Evolutionary conservation across 371 early-diverging fungal species (phyloP).

Genomic region (Rhizomucor miehei): DNA sequence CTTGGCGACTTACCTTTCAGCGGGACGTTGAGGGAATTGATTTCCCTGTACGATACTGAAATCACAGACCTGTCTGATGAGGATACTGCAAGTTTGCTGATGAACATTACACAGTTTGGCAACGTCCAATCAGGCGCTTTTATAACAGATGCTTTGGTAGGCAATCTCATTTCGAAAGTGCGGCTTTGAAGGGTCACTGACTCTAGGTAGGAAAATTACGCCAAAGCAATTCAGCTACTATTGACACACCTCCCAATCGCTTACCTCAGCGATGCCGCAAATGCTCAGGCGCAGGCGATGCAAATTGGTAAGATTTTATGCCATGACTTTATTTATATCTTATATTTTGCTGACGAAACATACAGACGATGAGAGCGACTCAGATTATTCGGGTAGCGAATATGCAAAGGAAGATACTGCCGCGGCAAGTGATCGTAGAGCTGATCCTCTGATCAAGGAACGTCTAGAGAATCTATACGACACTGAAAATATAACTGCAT

Average conservation of each 20-base stretch:
- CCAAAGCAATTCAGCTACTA: slow-evolving; percentile 20
- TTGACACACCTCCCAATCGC: slow-evolving; percentile 24
- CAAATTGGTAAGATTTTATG: too few species aligned
- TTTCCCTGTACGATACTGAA: slow-evolving; percentile 6
- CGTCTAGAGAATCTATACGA: slow-evolving; percentile 49
- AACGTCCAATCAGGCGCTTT: slow-evolving; percentile 14
- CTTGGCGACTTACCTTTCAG: slow-evolving; percentile 10
- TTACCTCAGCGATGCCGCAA: slow-evolving; percentile 16
- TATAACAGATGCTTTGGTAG: slow-evolving; percentile 14
- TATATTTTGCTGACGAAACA: neutral
- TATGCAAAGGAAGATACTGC: slow-evolving; percentile 32
- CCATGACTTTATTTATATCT: too few species aligned
- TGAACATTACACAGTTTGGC: slow-evolving; percentile 29
- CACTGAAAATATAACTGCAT: slow-evolving; percentile 37
- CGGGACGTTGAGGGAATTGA: slow-evolving; percentile 9
- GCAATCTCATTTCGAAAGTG: too few species aligned
- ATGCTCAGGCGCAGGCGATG: too few species aligned
- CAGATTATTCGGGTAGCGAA: slow-evolving; percentile 38
- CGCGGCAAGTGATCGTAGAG: slow-evolving; percentile 18
- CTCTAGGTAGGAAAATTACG: slow-evolving; percentile 15
- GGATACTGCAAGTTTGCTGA: slow-evolving; percentile 23
- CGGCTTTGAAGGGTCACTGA: too few species aligned
- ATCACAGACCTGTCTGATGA: slow-evolving; percentile 1
- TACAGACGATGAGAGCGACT: slow-evolving; percentile 1
- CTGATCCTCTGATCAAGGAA: slow-evolving; percentile 41